Conservation (phyloP, 2,329 filamentous ascomycete species). For the Mariannaea elegans region DNA sequence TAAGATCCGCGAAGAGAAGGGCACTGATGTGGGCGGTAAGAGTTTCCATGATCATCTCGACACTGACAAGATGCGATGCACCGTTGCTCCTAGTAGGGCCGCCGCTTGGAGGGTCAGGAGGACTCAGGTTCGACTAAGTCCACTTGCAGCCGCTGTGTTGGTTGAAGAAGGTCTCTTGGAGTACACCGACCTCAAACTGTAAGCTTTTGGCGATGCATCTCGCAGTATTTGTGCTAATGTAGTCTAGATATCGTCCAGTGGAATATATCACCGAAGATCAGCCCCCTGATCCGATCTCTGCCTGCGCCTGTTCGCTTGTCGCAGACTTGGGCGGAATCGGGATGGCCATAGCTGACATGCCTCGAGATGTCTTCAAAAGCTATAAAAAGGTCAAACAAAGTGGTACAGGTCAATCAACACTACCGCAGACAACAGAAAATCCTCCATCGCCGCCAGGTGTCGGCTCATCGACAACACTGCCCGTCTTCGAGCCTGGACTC, state of each 20-base stretch:
- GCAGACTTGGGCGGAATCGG: slow-evolving; percentile 83
- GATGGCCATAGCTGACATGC: slow-evolving; percentile 82
- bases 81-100: slow-evolving; percentile 70
- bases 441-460: slow-evolving; percentile 17
- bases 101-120: slow-evolving; percentile 80
- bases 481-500: slow-evolving; percentile 14
- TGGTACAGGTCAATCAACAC: slow-evolving; percentile 2
- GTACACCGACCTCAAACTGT: slow-evolving; percentile 78
- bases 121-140: slow-evolving; percentile 73
- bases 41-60: slow-evolving; percentile 78
- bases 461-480: slow-evolving; percentile 6
- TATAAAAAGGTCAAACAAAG: slow-evolving; percentile 36
- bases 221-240: slow-evolving; percentile 13
- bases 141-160: slow-evolving; percentile 76
- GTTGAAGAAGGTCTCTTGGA: slow-evolving; percentile 71
- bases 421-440: slow-evolving; percentile 9
- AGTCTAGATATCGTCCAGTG: slow-evolving; percentile 56
- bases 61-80: slow-evolving; percentile 73
- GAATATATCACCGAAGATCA: slow-evolving; percentile 84
- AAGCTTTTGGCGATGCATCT: slow-evolving; percentile 43
- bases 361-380: slow-evolving; percentile 63
- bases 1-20: slow-evolving; percentile 73
- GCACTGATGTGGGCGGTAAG: slow-evolving; percentile 69
- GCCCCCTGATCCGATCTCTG: slow-evolving; percentile 81
- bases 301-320: slow-evolving; percentile 79